A percentile compares a stretch with the other conserved stretches of the same genome.
phyloP scores from a whole-genome alignment of 305 asterid genomes.

The Salvia sclarea region DNA sequence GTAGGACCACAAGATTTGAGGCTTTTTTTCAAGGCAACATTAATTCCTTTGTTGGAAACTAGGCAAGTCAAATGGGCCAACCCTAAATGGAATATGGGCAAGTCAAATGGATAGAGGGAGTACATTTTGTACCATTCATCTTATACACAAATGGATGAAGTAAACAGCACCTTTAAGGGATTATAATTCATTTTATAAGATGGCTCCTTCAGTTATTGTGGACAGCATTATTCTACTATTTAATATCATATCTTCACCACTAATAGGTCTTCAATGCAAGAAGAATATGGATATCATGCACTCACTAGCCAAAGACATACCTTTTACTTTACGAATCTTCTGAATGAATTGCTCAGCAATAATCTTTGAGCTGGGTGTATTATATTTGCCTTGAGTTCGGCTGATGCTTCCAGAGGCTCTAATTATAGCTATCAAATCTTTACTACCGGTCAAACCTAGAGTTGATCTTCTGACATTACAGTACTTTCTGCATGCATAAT shows the following conservation, averaged over 20 bases:
- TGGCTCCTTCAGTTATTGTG: too few relatives aligned
- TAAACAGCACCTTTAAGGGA: background rate
- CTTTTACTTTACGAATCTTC: slow-evolving; percentile 67
- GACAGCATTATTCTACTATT: too few relatives aligned
- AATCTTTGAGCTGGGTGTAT: slow-evolving; percentile 62
- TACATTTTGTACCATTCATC: background rate
- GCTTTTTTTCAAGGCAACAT: too few relatives aligned
- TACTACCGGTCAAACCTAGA: slow-evolving; percentile 67
- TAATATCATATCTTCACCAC: too few relatives aligned
- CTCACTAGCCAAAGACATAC: slow-evolving; percentile 36
- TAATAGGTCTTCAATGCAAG: too few relatives aligned
- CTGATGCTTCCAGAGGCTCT: slow-evolving; percentile 89
- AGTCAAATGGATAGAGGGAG: too few relatives aligned
- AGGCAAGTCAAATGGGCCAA: too few relatives aligned
- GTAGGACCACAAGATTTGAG: too few relatives aligned
- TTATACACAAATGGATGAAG: background rate
- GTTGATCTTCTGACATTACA: slow-evolving; percentile 65
- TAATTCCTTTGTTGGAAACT: too few relatives aligned
- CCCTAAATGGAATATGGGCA: too few relatives aligned
- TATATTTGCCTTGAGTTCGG: slow-evolving; percentile 62
- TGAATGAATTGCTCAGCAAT: slow-evolving; percentile 76
- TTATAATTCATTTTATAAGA: too few relatives aligned
- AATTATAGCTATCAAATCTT: slow-evolving; percentile 72
- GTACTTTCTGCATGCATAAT: slow-evolving; percentile 58
- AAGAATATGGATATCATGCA: too few relatives aligned